Evolutionary conservation across 1,284 basidiomycete species (phyloP).

Genomic region (Heliocybe sulcata): DNA sequence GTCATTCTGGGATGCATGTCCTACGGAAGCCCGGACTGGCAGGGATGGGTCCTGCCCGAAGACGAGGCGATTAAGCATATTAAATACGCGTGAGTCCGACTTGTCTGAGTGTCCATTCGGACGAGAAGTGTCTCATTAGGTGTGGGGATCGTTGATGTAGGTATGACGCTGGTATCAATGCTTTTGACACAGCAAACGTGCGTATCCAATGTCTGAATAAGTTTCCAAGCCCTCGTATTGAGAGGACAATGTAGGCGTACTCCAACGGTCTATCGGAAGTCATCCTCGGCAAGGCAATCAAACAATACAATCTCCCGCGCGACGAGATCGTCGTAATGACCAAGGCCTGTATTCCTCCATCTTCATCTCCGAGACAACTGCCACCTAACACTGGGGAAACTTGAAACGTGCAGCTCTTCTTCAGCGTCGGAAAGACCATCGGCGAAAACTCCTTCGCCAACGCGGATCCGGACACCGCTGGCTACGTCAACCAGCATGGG

Average conservation of each 20-base stretch:
- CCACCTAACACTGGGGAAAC: no score
- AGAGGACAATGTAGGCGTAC: conserved; percentile 32
- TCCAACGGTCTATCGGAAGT: conserved; percentile 68
- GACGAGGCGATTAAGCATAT: conserved; percentile 17
- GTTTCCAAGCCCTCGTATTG: background rate
- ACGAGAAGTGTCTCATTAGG: background rate
- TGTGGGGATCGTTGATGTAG: conserved; percentile 5
- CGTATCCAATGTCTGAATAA: background rate
- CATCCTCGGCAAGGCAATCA: conserved; percentile 77
- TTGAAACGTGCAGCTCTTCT: background rate
- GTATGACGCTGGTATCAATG: conserved; percentile 30
- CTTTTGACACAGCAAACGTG: conserved; percentile 37
- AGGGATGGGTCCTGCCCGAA: conserved; percentile 20
- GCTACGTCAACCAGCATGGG: conserved; percentile 26
- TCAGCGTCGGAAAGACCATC: conserved; percentile 4
- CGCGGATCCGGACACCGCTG: conserved; percentile 10
- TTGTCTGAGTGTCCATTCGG: background rate
- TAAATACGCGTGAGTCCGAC: conserved; percentile 19
- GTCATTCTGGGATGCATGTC: conserved; percentile 42
- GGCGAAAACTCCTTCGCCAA: background rate
- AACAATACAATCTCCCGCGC: conserved; percentile 60
- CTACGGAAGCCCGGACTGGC: conserved; percentile 27
- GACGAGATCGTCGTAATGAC: conserved; percentile 76
- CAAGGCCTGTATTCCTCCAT: no score
- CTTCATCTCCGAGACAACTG: no score